phyloP scores from a whole-genome alignment of 2,329 filamentous ascomycete genomes.

The Tolypocladium cylindrosporum region DNA sequence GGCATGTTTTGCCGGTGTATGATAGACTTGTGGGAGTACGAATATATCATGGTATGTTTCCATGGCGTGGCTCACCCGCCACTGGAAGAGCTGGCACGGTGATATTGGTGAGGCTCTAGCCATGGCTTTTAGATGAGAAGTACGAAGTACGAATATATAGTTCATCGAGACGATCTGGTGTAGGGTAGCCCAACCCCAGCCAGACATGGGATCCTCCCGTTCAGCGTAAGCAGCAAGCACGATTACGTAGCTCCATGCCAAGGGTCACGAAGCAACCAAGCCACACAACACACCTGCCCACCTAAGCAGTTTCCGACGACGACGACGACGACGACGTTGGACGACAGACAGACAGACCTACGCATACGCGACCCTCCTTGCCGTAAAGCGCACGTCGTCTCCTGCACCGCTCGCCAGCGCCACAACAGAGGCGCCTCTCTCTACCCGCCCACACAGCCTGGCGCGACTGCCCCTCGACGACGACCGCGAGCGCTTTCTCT shows the following conservation, averaged over 20 bases:
- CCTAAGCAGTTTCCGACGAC: background rate
- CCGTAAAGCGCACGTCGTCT: background rate
- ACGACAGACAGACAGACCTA: background rate
- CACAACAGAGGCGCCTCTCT: background rate
- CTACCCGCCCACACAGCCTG: background rate
- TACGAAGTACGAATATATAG: too few relatives aligned
- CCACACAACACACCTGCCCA: background rate
- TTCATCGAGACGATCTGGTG: background rate
- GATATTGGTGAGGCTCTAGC: too few relatives aligned
- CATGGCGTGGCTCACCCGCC: background rate
- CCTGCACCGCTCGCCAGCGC: background rate
- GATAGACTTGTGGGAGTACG: background rate
- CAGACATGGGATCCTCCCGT: too few relatives aligned
- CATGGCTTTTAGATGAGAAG: background rate
- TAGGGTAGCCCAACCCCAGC: background rate
- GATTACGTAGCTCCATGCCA: background rate
- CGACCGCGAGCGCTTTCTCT: background rate
- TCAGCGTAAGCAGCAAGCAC: background rate
- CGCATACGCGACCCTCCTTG: background rate
- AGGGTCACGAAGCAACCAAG: background rate
- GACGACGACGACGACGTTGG: too few relatives aligned
- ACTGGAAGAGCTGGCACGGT: background rate
- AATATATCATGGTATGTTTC: background rate
- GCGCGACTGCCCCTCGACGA: background rate
- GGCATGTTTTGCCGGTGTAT: background rate